Conservation (phyloP, 176 grass and related monocot genomes). For the Oryza punctata region DNA sequence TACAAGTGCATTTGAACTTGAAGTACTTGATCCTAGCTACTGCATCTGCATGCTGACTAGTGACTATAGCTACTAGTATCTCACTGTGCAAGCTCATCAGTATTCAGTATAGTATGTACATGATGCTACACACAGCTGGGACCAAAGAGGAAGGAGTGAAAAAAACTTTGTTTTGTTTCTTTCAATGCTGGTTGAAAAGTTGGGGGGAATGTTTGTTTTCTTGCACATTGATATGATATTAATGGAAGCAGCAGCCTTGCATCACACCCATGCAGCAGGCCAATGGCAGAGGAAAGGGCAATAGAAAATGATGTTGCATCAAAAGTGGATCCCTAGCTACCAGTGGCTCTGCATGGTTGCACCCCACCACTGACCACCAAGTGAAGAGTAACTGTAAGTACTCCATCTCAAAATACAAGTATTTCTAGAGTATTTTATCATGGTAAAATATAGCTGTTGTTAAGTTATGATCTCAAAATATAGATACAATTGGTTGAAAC, state of each 20-base stretch:
- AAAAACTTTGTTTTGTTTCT: conserved; percentile 38
- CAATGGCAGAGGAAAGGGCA: conserved; percentile 36
- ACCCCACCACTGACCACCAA: background rate
- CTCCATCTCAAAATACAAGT: no score
- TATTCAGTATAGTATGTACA: background rate
- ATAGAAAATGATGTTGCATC: conserved; percentile 60
- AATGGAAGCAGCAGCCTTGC: conserved; percentile 63
- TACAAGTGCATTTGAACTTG: conserved; percentile 9
- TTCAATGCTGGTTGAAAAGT: conserved; percentile 52
- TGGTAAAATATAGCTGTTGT: no score
- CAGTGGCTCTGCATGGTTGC: conserved; percentile 5
- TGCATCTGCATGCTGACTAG: background rate
- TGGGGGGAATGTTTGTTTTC: conserved; percentile 71
- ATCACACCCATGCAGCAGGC: conserved; percentile 38
- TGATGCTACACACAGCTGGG: conserved; percentile 25
- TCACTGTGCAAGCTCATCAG: conserved; percentile 20
- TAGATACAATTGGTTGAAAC: no score
- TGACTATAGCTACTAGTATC: background rate
- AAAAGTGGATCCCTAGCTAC: conserved; percentile 46
- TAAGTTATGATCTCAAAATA: no score
- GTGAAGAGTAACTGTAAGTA: background rate
- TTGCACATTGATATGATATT: conserved; percentile 60
- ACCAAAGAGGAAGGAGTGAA: background rate
- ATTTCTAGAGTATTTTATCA: no score
- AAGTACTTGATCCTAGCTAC: background rate